phyloP scores from a whole-genome alignment of 768 basidiomycete genomes.

The Tylopilus rubrobrunneus region DNA sequence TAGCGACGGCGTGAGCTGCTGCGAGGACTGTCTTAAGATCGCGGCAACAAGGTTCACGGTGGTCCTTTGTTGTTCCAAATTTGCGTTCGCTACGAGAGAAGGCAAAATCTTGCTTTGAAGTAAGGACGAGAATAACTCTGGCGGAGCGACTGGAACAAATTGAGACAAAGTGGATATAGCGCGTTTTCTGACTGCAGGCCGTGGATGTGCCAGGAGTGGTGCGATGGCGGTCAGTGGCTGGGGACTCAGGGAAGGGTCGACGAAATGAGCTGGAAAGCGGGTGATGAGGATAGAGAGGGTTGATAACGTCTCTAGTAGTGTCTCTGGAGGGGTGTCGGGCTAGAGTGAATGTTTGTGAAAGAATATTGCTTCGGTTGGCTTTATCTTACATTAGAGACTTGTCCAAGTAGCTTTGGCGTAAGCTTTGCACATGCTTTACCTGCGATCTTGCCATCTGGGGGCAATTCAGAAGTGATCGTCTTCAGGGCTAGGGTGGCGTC shows the following conservation, averaged over 20 bases:
- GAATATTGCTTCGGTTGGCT: background rate
- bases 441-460: conserved; percentile 76
- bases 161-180: conserved; percentile 84
- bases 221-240: conserved; percentile 65
- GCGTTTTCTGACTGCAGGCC: conserved; percentile 89
- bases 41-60: conserved; percentile 78
- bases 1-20: conserved; percentile 59
- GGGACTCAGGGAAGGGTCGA: conserved; percentile 47
- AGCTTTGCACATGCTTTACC: conserved; percentile 78
- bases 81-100: conserved; percentile 48
- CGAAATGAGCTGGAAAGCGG: conserved; percentile 72
- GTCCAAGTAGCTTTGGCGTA: conserved; percentile 75
- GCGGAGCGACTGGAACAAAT: conserved; percentile 70
- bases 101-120: conserved; percentile 58
- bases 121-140: conserved; percentile 58
- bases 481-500: conserved; percentile 66
- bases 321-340: conserved; percentile 72
- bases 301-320: conserved; percentile 76
- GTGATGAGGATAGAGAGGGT: conserved; percentile 86
- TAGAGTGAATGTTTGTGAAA: conserved; percentile 23
- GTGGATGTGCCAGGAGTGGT: conserved; percentile 67
- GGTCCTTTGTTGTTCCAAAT: conserved; percentile 68
- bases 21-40: conserved; percentile 70
- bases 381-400: conserved; percentile 65
- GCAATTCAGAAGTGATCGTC: conserved; percentile 89